Conservation (phyloP, 768 basidiomycete genomes). For the Xerocomellus intermedius region DNA sequence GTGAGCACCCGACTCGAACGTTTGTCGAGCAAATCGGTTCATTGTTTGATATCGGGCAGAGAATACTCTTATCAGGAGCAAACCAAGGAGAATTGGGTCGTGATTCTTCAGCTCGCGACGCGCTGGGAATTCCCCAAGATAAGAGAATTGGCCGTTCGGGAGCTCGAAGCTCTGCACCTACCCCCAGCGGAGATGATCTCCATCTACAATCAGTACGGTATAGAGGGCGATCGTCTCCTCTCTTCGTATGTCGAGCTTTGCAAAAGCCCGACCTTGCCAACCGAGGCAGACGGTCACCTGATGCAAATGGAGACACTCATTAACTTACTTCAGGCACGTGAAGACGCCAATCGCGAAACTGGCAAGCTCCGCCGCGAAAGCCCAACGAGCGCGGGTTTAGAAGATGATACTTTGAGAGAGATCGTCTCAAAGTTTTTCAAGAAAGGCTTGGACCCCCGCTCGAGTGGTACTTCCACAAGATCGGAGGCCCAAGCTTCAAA, state of each 20-base stretch:
- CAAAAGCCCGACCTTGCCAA: conserved; percentile 49
- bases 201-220: conserved; percentile 51
- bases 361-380: conserved; percentile 26
- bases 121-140: conserved; percentile 57
- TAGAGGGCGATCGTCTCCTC: conserved; percentile 51
- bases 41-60: conserved; percentile 30
- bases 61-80: conserved; percentile 54
- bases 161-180: conserved; percentile 49
- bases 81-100: conserved; percentile 48
- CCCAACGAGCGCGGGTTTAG: conserved; percentile 34
- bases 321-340: conserved; percentile 53
- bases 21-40: not conserved
- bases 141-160: conserved; percentile 49
- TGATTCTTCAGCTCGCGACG: conserved; percentile 52
- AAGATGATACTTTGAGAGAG: conserved; percentile 27
- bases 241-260: conserved; percentile 54
- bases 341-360: conserved; percentile 42
- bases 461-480: conserved; percentile 15
- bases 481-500: conserved; percentile 16
- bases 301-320: conserved; percentile 57
- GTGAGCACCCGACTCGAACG: conserved; percentile 27
- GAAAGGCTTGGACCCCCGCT: conserved; percentile 13
- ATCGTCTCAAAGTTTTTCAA: conserved; percentile 36
- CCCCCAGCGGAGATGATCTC: conserved; percentile 52
- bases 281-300: conserved; percentile 49